Evolutionary conservation across 176 grass and related monocot species (phyloP).

Genomic region (Oryza meyeriana): DNA sequence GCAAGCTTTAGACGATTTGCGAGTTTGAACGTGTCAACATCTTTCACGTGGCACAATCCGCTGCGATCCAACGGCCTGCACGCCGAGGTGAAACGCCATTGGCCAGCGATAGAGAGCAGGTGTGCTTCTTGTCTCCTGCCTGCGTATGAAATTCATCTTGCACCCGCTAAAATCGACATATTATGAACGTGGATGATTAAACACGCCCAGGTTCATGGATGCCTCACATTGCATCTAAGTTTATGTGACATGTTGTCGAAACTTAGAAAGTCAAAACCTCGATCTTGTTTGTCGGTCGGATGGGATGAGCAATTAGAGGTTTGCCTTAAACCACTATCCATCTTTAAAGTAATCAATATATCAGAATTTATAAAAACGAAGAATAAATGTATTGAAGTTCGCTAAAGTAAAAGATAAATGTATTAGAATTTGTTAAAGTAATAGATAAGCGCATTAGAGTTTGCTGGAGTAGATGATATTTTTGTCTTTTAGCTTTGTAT

Average conservation of each 20-base stretch:
- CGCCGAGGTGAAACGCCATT: background rate
- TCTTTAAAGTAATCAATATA: too few species aligned
- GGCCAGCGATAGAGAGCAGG: background rate
- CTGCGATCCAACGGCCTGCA: background rate
- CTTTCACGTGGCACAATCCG: background rate
- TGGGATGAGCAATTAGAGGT: background rate
- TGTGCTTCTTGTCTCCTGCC: background rate
- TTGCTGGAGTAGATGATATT: too few species aligned
- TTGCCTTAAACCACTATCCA: background rate
- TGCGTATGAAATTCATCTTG: background rate
- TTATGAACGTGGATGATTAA: background rate
- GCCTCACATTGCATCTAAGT: conserved; percentile 11
- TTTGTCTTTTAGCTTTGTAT: too few species aligned
- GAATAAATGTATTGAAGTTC: too few species aligned
- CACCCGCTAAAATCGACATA: background rate
- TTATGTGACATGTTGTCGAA: background rate
- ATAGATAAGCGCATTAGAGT: too few species aligned
- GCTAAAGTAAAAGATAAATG: too few species aligned
- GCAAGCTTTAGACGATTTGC: background rate
- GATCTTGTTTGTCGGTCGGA: background rate
- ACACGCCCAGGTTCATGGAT: conserved; percentile 13
- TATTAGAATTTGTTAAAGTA: too few species aligned
- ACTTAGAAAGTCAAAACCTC: background rate
- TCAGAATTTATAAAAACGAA: too few species aligned
- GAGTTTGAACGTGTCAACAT: background rate